Percentiles rank a stretch among this genome's conserved stretches.
phyloP scores from a whole-genome alignment of 176 grass and related monocot genomes.

The Hsuehochloa calcarea region DNA sequence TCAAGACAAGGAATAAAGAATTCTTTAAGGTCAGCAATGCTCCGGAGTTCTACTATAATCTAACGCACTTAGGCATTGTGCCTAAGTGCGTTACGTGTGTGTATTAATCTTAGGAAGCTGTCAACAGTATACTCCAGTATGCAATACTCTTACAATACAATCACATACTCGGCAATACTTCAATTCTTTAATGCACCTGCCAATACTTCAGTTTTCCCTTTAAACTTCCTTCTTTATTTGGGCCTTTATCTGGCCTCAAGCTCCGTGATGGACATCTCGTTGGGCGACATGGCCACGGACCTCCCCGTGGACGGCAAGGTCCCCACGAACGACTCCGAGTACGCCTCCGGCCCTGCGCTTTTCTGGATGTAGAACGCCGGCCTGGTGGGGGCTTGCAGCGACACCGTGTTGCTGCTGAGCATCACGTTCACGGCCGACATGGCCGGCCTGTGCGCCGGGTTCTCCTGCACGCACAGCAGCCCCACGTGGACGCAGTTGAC shows the following conservation, averaged over 20 bases:
- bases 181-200: too few relatives aligned
- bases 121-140: too few relatives aligned
- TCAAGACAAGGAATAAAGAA: too few relatives aligned
- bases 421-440: constrained; percentile 20
- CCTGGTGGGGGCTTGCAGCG: not conserved
- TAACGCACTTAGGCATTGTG: too few relatives aligned
- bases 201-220: too few relatives aligned
- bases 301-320: not conserved
- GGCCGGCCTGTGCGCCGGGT: not conserved
- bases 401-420: not conserved
- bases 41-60: too few relatives aligned
- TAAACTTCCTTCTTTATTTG: too few relatives aligned
- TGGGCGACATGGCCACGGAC: constrained; percentile 2
- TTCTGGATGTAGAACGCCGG: constrained; percentile 23
- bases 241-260: constrained; percentile 8
- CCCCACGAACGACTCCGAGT: not conserved
- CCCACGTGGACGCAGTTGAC: constrained; percentile 21
- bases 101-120: too few relatives aligned
- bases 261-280: constrained; percentile 22
- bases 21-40: too few relatives aligned
- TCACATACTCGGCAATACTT: too few relatives aligned
- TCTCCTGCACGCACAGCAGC: constrained; percentile 37
- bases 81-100: too few relatives aligned
- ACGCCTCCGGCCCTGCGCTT: not conserved
- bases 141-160: too few relatives aligned